These are phyloP conservation scores for Lactifluus rugatus DNA, from an alignment of 768 basidiomycete genomes.

Conservation along the genomic window DNA sequence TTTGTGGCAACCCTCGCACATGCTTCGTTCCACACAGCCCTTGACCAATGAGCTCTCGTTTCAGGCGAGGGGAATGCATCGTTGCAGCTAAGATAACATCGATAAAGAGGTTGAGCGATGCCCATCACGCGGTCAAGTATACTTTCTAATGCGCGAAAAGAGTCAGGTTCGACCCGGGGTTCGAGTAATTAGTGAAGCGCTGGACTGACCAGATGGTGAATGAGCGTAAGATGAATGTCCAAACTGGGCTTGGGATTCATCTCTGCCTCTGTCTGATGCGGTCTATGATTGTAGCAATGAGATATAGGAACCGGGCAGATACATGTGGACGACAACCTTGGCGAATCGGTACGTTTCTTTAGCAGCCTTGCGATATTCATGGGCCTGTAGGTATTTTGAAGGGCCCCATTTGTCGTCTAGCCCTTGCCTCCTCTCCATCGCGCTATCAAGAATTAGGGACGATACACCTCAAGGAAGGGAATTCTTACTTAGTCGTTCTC, in stretches of 20 bases:
- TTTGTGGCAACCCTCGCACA: background rate
- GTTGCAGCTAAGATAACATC: slow-evolving; percentile 1
- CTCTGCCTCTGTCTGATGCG: background rate
- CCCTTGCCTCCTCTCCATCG: background rate
- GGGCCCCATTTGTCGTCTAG: background rate
- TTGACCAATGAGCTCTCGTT: background rate
- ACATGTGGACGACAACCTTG: background rate
- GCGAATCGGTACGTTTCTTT: background rate
- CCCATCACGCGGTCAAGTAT: background rate
- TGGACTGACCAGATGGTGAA: background rate
- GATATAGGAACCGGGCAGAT: background rate
- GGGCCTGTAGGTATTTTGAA: background rate
- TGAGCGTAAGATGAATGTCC: background rate
- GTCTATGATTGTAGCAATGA: background rate
- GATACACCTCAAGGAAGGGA: background rate
- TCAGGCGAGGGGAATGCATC: background rate
- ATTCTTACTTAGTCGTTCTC: background rate
- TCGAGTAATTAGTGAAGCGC: background rate
- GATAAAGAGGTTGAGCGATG: background rate
- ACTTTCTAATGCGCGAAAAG: background rate
- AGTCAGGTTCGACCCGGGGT: background rate
- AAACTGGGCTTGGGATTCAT: background rate
- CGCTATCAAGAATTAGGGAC: background rate
- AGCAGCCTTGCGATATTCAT: background rate
- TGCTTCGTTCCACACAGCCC: background rate